phyloP scores from a whole-genome alignment of 2,329 filamentous ascomycete genomes.

The Thelonectria blattea region DNA sequence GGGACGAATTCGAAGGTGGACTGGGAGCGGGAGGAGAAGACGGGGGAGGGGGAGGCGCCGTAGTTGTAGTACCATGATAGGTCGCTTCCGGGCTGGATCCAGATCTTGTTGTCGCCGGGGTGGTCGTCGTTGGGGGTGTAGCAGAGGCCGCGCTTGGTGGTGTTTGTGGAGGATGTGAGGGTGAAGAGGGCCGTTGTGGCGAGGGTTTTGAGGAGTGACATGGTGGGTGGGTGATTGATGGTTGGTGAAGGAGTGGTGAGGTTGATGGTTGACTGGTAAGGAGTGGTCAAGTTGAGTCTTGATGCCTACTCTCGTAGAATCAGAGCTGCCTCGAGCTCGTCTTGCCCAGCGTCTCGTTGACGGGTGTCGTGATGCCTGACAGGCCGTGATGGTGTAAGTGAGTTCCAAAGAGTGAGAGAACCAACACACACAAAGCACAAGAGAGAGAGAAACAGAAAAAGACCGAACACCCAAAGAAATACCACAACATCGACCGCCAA shows the following conservation, averaged over 20 bases:
- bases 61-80: constrained; percentile 92
- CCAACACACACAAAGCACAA: no score
- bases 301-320: no score
- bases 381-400: no score
- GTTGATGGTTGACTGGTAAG: not conserved
- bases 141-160: constrained; percentile 73
- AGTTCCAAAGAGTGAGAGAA: no score
- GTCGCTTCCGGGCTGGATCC: constrained; percentile 61
- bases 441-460: not conserved
- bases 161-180: constrained; percentile 37
- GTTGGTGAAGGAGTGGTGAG: constrained; percentile 23
- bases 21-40: constrained; percentile 56
- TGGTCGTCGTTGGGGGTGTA: constrained; percentile 64
- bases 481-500: not conserved
- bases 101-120: constrained; percentile 69
- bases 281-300: not conserved
- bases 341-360: no score
- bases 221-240: no score
- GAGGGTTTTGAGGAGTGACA: constrained; percentile 12
- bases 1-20: constrained; percentile 75
- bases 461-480: not conserved
- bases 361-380: no score
- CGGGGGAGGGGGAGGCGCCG: constrained; percentile 58
- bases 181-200: constrained; percentile 30
- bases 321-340: no score